Base-by-base conservation (phyloP, 2,329 filamentous ascomycete genomes). In the Aspergillus thermomutatus region DNA sequence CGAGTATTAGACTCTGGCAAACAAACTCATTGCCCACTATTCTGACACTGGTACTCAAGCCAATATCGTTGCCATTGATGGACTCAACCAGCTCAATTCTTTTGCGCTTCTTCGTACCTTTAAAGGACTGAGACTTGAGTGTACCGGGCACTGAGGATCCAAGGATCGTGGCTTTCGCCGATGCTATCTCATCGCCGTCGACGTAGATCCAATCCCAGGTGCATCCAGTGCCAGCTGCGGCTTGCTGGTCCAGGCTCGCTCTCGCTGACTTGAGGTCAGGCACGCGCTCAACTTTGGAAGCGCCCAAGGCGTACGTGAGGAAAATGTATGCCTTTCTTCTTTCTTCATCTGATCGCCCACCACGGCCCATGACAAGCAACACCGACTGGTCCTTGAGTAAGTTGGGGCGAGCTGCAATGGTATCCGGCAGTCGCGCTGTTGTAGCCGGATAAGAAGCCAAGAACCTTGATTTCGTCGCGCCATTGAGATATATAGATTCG, bases 1-100 rank as follows among this genome's bases (percentile, higher is more conserved):
- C 93, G 51, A 96, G 72, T 61, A 99, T 97, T 57, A 97, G 78
- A 72, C 92, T 97, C 79, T 99, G 93, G 54, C 96, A 87, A 23
- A 97, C 86, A 69, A 93, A 86, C 74, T 97, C 93, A 71, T 95
- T 88, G 55, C 87, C 88, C 52, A 96, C 83, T 47, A 94, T 82
- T 60, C 82, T 83, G 40, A 92, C 79, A 58, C 75, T 82, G 64
- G 80, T 77, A 46, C 75, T 67, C 17, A 76, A 69, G 27, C 70
- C 65, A 21, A 73, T 60, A 40, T 67, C 71, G 51, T 68, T 71
- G 21, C 65, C 61, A n/a, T 64, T 65, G 31, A 63, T 61, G 27
- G 56, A 60, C 43, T 65, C 63, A 28, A 60, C 57, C 7, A 69
- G 58, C 41, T 59, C 56, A 3, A 66, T 70, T 62, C 75, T 75